Percentiles rank a stretch among this genome's conserved stretches.
These are phyloP conservation scores for Gillenia trifoliata DNA, from an alignment of 306 rosid species.

Conservation along the genomic window DNA sequence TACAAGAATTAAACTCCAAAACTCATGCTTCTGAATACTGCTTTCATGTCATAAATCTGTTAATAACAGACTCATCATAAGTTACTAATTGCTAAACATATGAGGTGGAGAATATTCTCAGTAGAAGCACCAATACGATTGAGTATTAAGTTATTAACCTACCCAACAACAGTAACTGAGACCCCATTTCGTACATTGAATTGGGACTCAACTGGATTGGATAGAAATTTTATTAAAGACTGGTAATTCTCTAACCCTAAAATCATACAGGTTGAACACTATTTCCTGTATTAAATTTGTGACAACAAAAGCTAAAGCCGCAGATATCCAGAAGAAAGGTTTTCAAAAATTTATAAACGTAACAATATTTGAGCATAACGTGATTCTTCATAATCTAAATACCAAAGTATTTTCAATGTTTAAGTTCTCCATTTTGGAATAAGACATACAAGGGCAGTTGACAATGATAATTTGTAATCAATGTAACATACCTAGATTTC, in stretches of 20 bases:
- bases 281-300: not conserved
- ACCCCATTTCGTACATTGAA: not conserved
- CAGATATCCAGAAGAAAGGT: not conserved
- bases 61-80: not conserved
- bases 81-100: not conserved
- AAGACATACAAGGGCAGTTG: not conserved
- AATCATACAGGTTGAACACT: not conserved
- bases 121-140: not conserved
- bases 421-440: not conserved
- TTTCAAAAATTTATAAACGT: not conserved
- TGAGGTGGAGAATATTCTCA: not conserved
- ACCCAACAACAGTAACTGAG: not conserved
- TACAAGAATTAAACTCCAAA: not conserved
- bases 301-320: not conserved
- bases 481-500: conserved; percentile 64
- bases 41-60: not conserved
- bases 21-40: not conserved
- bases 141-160: not conserved
- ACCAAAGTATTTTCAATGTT: not conserved
- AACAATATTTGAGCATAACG: not conserved
- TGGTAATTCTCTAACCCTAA: not conserved
- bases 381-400: not conserved
- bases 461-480: not conserved
- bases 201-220: too few relatives aligned
- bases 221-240: too few relatives aligned